Percentiles rank a stretch among this genome's conserved stretches.
Evolutionary conservation across 2,329 filamentous ascomycete genomes (phyloP).

Genomic region (Exophiala mesophila): DNA sequence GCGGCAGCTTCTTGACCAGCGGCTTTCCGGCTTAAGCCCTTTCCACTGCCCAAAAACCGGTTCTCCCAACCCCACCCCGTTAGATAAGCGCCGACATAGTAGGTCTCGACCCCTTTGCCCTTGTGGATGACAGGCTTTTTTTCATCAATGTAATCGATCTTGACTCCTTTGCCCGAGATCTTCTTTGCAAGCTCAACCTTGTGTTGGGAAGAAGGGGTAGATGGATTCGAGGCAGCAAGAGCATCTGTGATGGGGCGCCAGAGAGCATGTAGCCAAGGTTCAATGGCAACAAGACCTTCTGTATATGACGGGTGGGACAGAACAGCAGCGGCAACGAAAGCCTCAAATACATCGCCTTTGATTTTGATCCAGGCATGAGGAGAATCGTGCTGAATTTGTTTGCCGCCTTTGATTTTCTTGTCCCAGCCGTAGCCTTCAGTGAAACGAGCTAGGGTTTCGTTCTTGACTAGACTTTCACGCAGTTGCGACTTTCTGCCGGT

Average conservation of each 20-base stretch:
- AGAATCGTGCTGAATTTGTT: constrained; percentile 30
- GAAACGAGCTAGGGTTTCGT: constrained; percentile 68
- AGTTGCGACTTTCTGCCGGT: constrained; percentile 69
- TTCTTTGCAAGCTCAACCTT: constrained; percentile 52
- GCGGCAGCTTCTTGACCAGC: constrained; percentile 44
- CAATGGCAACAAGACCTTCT: constrained; percentile 52
- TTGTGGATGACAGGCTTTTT: constrained; percentile 31
- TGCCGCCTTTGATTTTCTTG: constrained; percentile 54
- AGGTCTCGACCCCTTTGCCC: constrained; percentile 37
- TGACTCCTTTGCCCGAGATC: constrained; percentile 55
- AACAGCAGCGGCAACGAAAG: constrained; percentile 77
- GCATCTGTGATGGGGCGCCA: constrained; percentile 63
- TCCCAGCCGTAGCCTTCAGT: constrained; percentile 67
- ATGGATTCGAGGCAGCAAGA: constrained; percentile 24
- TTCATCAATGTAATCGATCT: constrained; percentile 55
- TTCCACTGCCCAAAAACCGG: constrained; percentile 41
- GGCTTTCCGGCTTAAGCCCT: constrained; percentile 40
- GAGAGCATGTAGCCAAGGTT: constrained; percentile 67
- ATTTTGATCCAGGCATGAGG: constrained; percentile 59
- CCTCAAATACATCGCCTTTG: constrained; percentile 82
- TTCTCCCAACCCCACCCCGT: constrained; percentile 45
- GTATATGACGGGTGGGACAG: constrained; percentile 52
- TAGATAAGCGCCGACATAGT: constrained; percentile 44
- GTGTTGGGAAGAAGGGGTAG: constrained; percentile 32
- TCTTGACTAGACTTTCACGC: constrained; percentile 74